Evolutionary conservation across 345 rosid species (phyloP), one percentile per base, ranked within the genome.

Genomic region (Trapa bicornis): DNA sequence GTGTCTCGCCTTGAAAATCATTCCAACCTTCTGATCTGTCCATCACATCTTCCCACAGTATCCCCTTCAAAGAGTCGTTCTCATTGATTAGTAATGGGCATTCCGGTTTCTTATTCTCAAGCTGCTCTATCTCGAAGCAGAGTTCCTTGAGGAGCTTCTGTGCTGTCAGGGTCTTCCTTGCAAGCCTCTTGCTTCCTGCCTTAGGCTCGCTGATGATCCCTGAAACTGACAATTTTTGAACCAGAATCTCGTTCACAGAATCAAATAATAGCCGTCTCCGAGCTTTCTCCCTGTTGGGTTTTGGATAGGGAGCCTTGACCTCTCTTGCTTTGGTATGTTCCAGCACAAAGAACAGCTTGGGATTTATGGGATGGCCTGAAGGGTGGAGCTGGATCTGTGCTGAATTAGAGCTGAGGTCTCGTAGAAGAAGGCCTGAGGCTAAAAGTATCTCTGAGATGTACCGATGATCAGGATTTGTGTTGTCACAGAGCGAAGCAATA

Each of bases 371-470:
- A 67, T 86, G 84, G 50, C 96, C 99, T 53, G 99, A 88, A 33
- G 86, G 79, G 65, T 94, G 96, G 71, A 88, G 84, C 73, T 90
- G 99, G 76, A 90, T 81, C 36, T 86, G 75, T 37, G 87, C 71
- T 71, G 81, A 74, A 63, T 83, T 82, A 32, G 94, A 79, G 64
- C 83, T 81, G 8, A 89, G 82, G 72, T 89, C 96, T 65, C 92
- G 80, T 33, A 93, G 94, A n/a, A 93, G 81, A 54, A 93, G 89
- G 65, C 98, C 98, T 0, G 98, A 93, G 67, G 98, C 96, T 75
- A 94, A 74, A 58, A 94, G 70, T 75, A 94, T 91, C 85, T 94
- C 96, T 0, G 97, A 90, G 70, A 94, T 81, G 82, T 94, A 94
- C 79, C 98, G 82, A 80, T 87, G 89, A 75, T 93, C 94, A 35